phyloP scores from a whole-genome alignment of 306 rosid genomes.

The Prunus dulcis region DNA sequence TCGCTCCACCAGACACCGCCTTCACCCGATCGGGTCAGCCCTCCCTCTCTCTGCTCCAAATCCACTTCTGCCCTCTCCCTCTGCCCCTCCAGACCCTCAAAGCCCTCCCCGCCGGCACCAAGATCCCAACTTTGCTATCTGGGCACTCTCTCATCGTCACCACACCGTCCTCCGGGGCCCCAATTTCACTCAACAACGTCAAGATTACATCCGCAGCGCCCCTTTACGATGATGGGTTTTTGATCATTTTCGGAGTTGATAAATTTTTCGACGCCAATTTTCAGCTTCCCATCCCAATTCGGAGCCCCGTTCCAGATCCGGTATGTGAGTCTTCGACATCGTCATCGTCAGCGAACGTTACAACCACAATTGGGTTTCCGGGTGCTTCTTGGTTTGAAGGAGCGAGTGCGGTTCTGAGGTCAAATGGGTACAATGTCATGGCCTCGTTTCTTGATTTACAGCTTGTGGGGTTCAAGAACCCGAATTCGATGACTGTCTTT shows the following conservation, averaged over 20 bases:
- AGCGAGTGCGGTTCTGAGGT: constrained; percentile 36
- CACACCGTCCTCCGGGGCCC: constrained; percentile 23
- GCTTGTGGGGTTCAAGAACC: constrained; percentile 34
- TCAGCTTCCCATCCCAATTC: constrained; percentile 15
- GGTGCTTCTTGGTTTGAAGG: constrained; percentile 34
- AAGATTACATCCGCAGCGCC: constrained; percentile 33
- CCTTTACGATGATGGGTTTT: constrained; percentile 55
- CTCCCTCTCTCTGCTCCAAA: constrained; percentile 62
- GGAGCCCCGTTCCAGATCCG: constrained; percentile 8
- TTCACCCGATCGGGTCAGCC: constrained; percentile 74
- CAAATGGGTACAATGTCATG: constrained; percentile 49
- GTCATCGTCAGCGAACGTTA: background rate
- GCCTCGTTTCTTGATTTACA: constrained; percentile 69
- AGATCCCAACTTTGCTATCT: constrained; percentile 58
- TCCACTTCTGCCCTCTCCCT: constrained; percentile 53
- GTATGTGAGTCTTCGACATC: constrained; percentile 20
- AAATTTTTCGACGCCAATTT: constrained; percentile 54
- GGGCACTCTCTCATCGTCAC: constrained; percentile 53
- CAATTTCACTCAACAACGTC: constrained; percentile 48
- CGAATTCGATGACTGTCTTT: constrained; percentile 53
- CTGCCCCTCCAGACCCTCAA: constrained; percentile 46
- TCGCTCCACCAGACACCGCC: constrained; percentile 70
- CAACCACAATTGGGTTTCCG: constrained; percentile 12
- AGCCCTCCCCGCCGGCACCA: constrained; percentile 52
- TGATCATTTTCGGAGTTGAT: constrained; percentile 53